These are phyloP conservation scores for Paramecium sonneborni DNA, from an alignment of 73 alveolate species.

Conservation along the genomic window DNA sequence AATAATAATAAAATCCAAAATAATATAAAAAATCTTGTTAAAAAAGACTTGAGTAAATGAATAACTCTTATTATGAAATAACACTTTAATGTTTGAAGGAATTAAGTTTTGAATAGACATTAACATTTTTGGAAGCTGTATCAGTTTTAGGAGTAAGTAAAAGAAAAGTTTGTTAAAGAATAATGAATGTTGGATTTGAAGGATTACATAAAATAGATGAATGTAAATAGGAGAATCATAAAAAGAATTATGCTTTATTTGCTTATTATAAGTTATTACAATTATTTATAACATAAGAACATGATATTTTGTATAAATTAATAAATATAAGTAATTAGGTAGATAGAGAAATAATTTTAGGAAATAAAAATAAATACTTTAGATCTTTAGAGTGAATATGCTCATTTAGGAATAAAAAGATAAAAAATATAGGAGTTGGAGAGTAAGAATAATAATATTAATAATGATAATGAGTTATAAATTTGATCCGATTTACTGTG, in stretches of 20 bases:
- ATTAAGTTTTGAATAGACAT: background rate
- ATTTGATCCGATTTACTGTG: background rate
- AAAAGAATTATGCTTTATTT: slow-evolving; percentile 10
- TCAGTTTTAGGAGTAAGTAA: slow-evolving; percentile 45
- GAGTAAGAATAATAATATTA: background rate
- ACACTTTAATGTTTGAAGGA: slow-evolving; percentile 5
- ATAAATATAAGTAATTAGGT: background rate
- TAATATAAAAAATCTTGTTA: background rate
- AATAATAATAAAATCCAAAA: background rate
- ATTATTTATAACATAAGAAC: background rate
- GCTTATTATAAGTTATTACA: background rate
- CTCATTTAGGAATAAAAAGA: background rate
- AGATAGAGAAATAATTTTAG: background rate
- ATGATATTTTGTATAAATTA: background rate
- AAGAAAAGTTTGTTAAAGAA: slow-evolving; percentile 46
- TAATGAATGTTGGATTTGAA: background rate
- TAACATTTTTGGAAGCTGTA: background rate
- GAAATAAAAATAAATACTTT: background rate
- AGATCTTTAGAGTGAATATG: background rate
- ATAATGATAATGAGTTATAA: background rate
- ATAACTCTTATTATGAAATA: slow-evolving; percentile 23
- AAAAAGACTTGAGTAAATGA: slow-evolving; percentile 4
- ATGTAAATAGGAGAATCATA: background rate
- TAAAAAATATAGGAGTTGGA: background rate
- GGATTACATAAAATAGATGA: background rate